These are phyloP conservation scores for Debaryomyces udenii DNA, from an alignment of 1,139 yeast genomes.

Conservation along the genomic window DNA sequence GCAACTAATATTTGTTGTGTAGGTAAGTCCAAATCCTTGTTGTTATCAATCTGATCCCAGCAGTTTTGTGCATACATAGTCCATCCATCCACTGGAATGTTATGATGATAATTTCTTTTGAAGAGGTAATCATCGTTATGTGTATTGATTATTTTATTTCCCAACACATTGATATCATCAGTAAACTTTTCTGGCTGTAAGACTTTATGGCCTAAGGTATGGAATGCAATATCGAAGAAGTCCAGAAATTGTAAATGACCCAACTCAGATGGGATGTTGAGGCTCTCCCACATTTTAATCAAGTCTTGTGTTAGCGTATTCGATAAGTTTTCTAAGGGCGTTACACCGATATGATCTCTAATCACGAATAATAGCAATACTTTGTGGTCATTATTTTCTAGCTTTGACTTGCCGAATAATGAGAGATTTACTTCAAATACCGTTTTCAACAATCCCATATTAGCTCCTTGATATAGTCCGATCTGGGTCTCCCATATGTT, in stretches of 20 bases:
- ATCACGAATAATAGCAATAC: constrained; percentile 84
- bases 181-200: constrained; percentile 75
- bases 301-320: constrained; percentile 71
- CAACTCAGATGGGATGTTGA: constrained; percentile 73
- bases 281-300: constrained; percentile 72
- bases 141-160: constrained; percentile 56
- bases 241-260: constrained; percentile 59
- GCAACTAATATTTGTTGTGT: constrained; percentile 96
- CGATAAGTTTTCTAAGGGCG: constrained; percentile 76
- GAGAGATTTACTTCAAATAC: constrained; percentile 94
- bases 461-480: constrained; percentile 96
- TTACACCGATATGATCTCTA: constrained; percentile 87
- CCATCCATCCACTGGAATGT: constrained; percentile 96
- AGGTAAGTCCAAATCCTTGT: constrained; percentile 93
- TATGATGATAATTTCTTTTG: constrained; percentile 75
- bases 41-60: constrained; percentile 92
- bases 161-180: constrained; percentile 63
- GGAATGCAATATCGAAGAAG: constrained; percentile 84
- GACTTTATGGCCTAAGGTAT: constrained; percentile 82
- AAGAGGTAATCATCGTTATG: constrained; percentile 50
- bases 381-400: constrained; percentile 51
- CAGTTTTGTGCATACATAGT: constrained; percentile 85
- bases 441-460: constrained; percentile 91
- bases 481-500: constrained; percentile 98
- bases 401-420: constrained; percentile 58